A percentile compares a stretch with the other conserved stretches of the same genome.
These are phyloP conservation scores for Neofusicoccum sp. DNA, from an alignment of 2,329 filamentous ascomycete species.

Conservation along the genomic window DNA sequence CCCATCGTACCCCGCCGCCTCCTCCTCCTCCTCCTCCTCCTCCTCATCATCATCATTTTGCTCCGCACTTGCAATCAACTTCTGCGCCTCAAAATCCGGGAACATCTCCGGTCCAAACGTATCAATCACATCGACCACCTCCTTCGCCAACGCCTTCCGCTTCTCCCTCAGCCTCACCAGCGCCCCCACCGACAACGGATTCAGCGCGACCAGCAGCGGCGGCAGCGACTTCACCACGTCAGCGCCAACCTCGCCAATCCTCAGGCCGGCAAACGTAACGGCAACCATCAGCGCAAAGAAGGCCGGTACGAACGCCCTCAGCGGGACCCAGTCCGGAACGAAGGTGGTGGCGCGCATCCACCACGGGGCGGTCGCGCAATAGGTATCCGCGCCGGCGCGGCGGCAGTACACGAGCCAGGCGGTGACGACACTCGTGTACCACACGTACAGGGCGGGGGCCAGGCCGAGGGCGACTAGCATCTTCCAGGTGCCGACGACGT, in stretches of 20 bases:
- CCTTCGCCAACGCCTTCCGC: slow-evolving; percentile 69
- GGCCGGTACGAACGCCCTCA: slow-evolving; percentile 73
- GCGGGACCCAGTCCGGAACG: slow-evolving; percentile 74
- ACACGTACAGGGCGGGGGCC: slow-evolving; percentile 21
- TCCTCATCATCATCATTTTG: background rate
- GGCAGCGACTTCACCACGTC: slow-evolving; percentile 90
- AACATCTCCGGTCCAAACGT: slow-evolving; percentile 88
- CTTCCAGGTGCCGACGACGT: slow-evolving; percentile 25
- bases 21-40: background rate
- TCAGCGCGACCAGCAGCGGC: slow-evolving; percentile 81
- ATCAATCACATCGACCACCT: slow-evolving; percentile 87
- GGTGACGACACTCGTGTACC: slow-evolving; percentile 12
- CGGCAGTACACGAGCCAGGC: slow-evolving; percentile 5
- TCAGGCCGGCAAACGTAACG: slow-evolving; percentile 83
- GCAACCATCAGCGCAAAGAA: slow-evolving; percentile 78
- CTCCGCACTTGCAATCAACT: slow-evolving; percentile 22
- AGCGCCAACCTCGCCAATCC: slow-evolving; percentile 92
- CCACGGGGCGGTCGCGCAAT: background rate
- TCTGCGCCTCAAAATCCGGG: slow-evolving; percentile 62
- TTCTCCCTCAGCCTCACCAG: slow-evolving; percentile 72
- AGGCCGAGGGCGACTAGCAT: slow-evolving; percentile 24
- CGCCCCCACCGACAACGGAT: slow-evolving; percentile 77
- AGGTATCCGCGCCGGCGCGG: background rate
- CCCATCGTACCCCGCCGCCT: background rate
- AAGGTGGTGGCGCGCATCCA: slow-evolving; percentile 75